These are phyloP conservation scores for Trametes hirsuta DNA, from an alignment of 1,284 basidiomycete species.

Conservation along the genomic window DNA sequence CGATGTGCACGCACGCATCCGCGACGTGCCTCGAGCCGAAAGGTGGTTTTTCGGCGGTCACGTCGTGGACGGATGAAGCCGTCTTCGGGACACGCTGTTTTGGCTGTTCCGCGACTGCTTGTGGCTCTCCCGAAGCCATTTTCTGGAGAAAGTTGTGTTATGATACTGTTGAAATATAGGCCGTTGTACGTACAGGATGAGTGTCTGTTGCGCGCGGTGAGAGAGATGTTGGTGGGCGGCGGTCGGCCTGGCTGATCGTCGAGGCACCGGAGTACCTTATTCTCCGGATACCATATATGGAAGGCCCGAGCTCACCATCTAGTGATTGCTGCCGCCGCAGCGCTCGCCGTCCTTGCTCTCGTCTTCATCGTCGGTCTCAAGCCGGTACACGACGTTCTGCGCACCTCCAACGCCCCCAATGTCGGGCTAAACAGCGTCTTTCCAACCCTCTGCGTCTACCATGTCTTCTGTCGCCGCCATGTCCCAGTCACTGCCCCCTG, in stretches of 20 bases:
- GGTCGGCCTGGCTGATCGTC: conserved; percentile 1
- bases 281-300: conserved; percentile 18
- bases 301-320: not conserved
- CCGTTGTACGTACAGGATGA: not conserved
- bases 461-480: conserved; percentile 35
- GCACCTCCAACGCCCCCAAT: not conserved
- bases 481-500: conserved; percentile 38
- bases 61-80: conserved; percentile 69
- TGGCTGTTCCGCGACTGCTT: not conserved
- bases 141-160: not conserved
- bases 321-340: conserved; percentile 10
- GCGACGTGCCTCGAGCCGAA: conserved; percentile 66
- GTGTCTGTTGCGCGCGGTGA: too few species aligned
- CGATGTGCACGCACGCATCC: not conserved
- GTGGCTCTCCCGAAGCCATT: not conserved
- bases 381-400: not conserved
- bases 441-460: not conserved
- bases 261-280: conserved; percentile 5
- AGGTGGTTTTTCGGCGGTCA: conserved; percentile 59
- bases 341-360: conserved; percentile 4
- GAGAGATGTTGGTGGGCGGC: not conserved
- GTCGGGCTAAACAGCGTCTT: conserved; percentile 1
- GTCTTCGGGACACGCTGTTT: conserved; percentile 14
- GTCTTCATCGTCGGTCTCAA: not conserved
- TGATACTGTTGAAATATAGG: not conserved